Evolutionary conservation across 805 yeast genomes (phyloP).

Genomic region (Saturnispora quitensis): DNA sequence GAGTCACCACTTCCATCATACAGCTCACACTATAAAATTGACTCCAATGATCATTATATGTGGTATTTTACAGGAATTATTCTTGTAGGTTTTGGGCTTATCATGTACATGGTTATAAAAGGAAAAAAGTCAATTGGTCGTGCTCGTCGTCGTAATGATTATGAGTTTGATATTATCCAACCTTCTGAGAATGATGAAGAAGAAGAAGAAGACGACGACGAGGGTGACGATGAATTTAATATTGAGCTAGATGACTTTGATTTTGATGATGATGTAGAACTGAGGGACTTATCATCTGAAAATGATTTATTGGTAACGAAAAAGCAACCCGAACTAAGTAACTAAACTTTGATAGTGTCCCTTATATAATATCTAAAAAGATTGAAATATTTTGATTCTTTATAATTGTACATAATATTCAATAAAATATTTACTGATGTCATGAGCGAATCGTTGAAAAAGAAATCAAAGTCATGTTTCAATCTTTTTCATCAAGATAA

Average conservation of each 20-base stretch:
- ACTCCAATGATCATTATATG: constrained; percentile 11
- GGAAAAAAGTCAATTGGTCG: constrained; percentile 29
- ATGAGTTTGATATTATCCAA: constrained; percentile 70
- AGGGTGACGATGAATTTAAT: constrained; percentile 6
- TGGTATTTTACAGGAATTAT: constrained; percentile 43
- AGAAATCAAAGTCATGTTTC: not conserved
- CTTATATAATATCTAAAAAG: not conserved
- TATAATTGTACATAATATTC: not conserved
- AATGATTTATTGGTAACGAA: not conserved
- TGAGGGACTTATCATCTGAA: constrained; percentile 4
- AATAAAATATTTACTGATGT: not conserved
- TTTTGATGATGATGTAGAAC: constrained; percentile 9
- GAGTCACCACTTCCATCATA: constrained; percentile 8
- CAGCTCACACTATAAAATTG: not conserved
- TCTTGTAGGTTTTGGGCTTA: constrained; percentile 45
- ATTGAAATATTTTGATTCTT: no score
- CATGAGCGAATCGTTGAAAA: not conserved
- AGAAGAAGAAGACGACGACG: constrained; percentile 11
- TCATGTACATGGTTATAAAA: constrained; percentile 33
- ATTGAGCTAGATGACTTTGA: constrained; percentile 7
- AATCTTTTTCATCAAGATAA: not conserved
- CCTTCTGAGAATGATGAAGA: constrained; percentile 29
- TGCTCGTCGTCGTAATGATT: constrained; percentile 55
- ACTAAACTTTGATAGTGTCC: not conserved
- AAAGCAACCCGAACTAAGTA: not conserved